Evolutionary conservation across 768 basidiomycete genomes (phyloP), one percentile per base, ranked within the genome.

Genomic region (Rhizopogon salebrosus): DNA sequence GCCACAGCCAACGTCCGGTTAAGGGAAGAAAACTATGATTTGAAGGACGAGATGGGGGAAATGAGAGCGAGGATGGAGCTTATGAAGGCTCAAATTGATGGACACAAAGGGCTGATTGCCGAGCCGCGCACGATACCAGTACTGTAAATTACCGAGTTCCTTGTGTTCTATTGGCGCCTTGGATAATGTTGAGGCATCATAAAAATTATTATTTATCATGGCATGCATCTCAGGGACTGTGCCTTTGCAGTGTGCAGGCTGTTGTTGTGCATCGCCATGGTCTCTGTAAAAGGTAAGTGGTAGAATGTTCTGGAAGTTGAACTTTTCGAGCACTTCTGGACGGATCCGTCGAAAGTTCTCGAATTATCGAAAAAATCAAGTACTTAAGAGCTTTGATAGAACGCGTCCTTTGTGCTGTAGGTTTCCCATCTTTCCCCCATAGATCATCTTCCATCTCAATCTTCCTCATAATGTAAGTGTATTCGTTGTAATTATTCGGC

Each of bases 21-120:
- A 40, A 70, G 74, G 31, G 80, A 82, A 20, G 79, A 86, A 56
- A 92, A 90, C 54, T 64, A 65, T 2, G 75, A 76, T 22, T 58
- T 83, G 53, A 63, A 69, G 38, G 80, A 83, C 22, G 80, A 82
- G 56, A 66, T 80, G 37, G 80, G 89, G 55, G 87, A 89, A 60
- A 65, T 90, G 67, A 76, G 76, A 53, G 84, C 81, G 22, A 88
- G 86, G 76, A 74, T 90, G 10, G 87, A 90, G 59, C 60, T 82
- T 20, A 64, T 89, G 60, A 85, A 79, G 58, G 77, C 73, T 43
- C 79, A 83, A 58, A 67, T 78, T 43, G 78, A 72, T 50, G 81
- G 81, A 8, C 68, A 70, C 42, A 70, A 63, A 4, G 73, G 73
- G 3, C 58, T 76, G 38, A 57, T 81, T 20, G 75, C 75, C 46